A percentile compares a stretch with the other conserved stretches of the same genome.
These are phyloP conservation scores for Isatis lusitanica DNA, from an alignment of 441 rosid species.

Conservation along the genomic window DNA sequence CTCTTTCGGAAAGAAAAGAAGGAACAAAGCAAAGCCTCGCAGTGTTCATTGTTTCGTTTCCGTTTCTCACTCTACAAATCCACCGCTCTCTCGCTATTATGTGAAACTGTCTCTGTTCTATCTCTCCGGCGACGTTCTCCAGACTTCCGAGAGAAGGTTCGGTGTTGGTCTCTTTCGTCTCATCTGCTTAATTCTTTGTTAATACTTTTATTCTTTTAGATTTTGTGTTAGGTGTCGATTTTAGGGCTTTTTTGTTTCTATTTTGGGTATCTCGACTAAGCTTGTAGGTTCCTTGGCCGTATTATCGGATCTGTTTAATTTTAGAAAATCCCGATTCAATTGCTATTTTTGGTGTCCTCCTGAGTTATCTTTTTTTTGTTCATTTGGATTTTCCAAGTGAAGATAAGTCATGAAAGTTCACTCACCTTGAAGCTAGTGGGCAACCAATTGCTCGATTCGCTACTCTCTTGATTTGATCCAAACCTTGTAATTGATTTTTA, in stretches of 20 bases:
- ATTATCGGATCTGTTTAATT: conserved; percentile 55
- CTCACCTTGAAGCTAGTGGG: conserved; percentile 28
- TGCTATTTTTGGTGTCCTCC: conserved; percentile 36
- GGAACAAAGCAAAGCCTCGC: conserved; percentile 8
- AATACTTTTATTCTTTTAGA: neutral
- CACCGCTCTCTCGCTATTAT: conserved; percentile 1
- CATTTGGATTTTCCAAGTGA: conserved; percentile 9
- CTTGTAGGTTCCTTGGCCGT: conserved; percentile 38
- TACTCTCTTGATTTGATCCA: neutral
- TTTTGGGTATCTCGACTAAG: conserved; percentile 17
- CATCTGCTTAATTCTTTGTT: neutral
- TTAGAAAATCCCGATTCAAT: conserved; percentile 14
- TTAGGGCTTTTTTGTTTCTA: conserved; percentile 6
- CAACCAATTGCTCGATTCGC: conserved; percentile 39
- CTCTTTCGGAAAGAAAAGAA: conserved; percentile 9
- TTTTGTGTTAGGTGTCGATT: neutral
- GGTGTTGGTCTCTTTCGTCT: neutral
- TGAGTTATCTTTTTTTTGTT: neutral
- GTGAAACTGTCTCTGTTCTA: neutral
- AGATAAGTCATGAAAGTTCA: neutral
- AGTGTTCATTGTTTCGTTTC: conserved; percentile 4
- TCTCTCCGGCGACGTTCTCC: neutral
- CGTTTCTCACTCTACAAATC: conserved; percentile 8
- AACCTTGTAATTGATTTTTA: neutral
- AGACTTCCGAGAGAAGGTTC: conserved; percentile 10